These are phyloP conservation scores for Euclidium syriacum DNA, from an alignment of 345 rosid genomes.

Conservation along the genomic window DNA sequence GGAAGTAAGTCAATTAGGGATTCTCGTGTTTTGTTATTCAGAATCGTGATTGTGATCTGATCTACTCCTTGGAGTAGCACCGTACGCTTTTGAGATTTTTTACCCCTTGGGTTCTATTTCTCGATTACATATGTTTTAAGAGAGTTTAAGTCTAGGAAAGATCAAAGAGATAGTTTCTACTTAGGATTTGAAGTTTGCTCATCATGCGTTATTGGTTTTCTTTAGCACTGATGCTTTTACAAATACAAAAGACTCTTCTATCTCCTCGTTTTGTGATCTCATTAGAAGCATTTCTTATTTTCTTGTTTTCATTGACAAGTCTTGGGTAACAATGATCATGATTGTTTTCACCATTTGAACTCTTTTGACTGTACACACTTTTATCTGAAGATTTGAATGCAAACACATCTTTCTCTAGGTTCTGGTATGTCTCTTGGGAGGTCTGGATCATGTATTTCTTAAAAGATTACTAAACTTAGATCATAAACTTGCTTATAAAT, in stretches of 20 bases:
- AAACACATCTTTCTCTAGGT: neutral
- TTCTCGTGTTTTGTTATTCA: neutral
- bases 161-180: neutral
- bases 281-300: neutral
- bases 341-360: neutral
- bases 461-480: neutral
- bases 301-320: no score
- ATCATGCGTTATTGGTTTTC: neutral
- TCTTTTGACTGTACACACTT: neutral
- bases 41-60: neutral
- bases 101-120: neutral
- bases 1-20: slow-evolving; percentile 48
- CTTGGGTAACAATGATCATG: no score
- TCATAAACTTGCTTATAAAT: neutral
- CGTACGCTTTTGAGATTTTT: neutral
- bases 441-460: neutral
- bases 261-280: neutral
- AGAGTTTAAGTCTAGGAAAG: neutral
- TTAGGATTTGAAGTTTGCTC: neutral
- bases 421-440: neutral
- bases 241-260: neutral
- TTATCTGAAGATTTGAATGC: neutral
- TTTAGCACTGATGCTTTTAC: neutral
- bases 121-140: neutral
- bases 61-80: neutral